phyloP scores from a whole-genome alignment of 768 basidiomycete species.

The Tulasnella sp. region DNA sequence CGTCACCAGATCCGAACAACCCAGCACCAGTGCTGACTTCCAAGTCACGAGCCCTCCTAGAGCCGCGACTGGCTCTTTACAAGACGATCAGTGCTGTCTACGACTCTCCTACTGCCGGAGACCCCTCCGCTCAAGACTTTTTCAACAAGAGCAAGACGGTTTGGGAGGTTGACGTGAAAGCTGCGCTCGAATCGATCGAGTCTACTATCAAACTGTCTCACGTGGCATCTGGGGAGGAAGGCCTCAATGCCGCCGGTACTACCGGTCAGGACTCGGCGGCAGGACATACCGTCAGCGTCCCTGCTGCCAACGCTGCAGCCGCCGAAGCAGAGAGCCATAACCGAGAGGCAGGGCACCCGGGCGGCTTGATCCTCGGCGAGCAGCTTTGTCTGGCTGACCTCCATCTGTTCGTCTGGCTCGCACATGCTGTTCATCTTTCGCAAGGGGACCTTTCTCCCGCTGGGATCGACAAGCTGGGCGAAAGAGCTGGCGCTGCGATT shows the following conservation, averaged over 20 bases:
- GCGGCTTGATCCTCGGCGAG: conserved; percentile 54
- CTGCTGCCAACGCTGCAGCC: conserved; percentile 35
- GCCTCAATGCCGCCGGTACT: not conserved
- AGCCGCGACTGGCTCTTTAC: conserved; percentile 49
- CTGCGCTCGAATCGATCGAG: conserved; percentile 49
- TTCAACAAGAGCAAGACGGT: conserved; percentile 48
- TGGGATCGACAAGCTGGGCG: conserved; percentile 48
- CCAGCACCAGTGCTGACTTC: conserved; percentile 8
- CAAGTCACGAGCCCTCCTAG: conserved; percentile 53
- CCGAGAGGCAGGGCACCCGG: conserved; percentile 24
- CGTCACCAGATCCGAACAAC: conserved; percentile 10
- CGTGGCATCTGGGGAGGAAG: conserved; percentile 21
- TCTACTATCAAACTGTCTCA: conserved; percentile 51
- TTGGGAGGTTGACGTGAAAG: conserved; percentile 53
- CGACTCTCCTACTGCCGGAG: conserved; percentile 44
- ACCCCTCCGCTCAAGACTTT: conserved; percentile 48
- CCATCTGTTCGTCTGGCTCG: conserved; percentile 74
- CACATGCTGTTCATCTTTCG: conserved; percentile 54
- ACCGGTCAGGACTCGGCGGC: not conserved
- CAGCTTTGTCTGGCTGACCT: conserved; percentile 78
- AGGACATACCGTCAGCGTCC: not conserved
- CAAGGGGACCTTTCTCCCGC: conserved; percentile 46
- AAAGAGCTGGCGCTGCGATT: not conserved
- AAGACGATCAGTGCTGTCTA: conserved; percentile 49
- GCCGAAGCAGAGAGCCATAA: conserved; percentile 28